A percentile compares a stretch with the other conserved stretches of the same genome.
phyloP scores from a whole-genome alignment of 768 basidiomycete species.

The Termitomyces eurrhizus region DNA sequence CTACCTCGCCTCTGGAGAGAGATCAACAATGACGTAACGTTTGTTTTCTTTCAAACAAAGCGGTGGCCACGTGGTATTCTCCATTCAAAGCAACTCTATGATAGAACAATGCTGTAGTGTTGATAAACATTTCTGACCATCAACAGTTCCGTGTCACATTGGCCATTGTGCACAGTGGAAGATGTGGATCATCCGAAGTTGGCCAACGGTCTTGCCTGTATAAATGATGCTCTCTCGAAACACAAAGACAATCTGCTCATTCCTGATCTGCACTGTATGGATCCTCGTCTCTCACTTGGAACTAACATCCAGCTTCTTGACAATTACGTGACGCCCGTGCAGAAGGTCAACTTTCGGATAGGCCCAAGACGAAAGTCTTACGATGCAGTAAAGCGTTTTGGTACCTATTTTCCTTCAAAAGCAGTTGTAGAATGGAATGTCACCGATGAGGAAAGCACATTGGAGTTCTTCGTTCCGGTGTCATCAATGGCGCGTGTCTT shows the following conservation, averaged over 20 bases:
- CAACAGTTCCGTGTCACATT: not conserved
- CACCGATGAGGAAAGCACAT: conserved; percentile 29
- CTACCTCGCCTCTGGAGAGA: not conserved
- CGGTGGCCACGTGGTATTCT: not conserved
- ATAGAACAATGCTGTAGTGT: conserved; percentile 6
- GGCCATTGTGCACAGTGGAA: conserved; percentile 6
- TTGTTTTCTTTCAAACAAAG: not conserved
- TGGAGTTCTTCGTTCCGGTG: conserved; percentile 31
- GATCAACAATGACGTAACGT: not conserved
- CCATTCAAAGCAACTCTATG: not conserved
- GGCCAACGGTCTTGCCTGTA: not conserved
- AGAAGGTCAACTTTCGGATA: not conserved
- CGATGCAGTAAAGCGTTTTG: conserved; percentile 28
- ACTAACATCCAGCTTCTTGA: conserved; percentile 6
- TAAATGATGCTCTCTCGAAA: not conserved
- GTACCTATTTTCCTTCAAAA: conserved; percentile 28
- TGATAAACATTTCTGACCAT: conserved; percentile 1
- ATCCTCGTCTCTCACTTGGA: conserved; percentile 14
- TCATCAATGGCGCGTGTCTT: conserved; percentile 20
- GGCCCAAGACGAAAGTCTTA: conserved; percentile 6
- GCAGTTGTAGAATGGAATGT: conserved; percentile 18
- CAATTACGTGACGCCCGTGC: conserved; percentile 1
- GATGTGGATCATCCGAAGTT: conserved; percentile 2
- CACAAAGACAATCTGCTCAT: not conserved
- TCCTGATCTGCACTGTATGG: conserved; percentile 8